These are phyloP conservation scores for Zarea fungicola DNA, from an alignment of 2,329 filamentous ascomycete genomes.

Conservation along the genomic window DNA sequence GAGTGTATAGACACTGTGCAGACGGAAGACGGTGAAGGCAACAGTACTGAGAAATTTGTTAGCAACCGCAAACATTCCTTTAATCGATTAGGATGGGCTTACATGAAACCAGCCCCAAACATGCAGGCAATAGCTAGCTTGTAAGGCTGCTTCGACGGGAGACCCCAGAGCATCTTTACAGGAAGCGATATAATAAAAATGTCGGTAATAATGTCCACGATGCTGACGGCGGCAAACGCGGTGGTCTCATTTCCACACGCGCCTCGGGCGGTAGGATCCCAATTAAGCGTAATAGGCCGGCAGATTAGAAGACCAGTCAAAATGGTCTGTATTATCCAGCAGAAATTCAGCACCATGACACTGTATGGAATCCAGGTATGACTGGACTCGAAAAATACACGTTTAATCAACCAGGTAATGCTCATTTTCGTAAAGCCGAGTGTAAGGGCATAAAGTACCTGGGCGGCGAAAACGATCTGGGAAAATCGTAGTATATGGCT, in stretches of 20 bases:
- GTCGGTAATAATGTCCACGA: slow-evolving; percentile 19
- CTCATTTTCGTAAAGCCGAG: slow-evolving; percentile 19
- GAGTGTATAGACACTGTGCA: slow-evolving; percentile 16
- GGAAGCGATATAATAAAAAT: slow-evolving; percentile 17
- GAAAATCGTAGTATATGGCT: slow-evolving; percentile 5
- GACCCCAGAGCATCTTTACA: slow-evolving; percentile 14
- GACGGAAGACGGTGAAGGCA: slow-evolving; percentile 15
- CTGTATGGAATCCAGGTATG: slow-evolving; percentile 15
- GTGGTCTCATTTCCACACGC: slow-evolving; percentile 16
- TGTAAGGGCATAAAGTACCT: slow-evolving; percentile 17
- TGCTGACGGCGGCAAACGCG: slow-evolving; percentile 16
- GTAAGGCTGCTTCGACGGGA: slow-evolving; percentile 15
- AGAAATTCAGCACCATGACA: slow-evolving; percentile 14
- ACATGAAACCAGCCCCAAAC: slow-evolving; percentile 17
- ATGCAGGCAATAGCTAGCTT: slow-evolving; percentile 17
- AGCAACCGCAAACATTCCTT: neutral
- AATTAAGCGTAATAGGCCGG: slow-evolving; percentile 15
- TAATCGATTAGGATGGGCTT: neutral
- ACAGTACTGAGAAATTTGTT: slow-evolving; percentile 13
- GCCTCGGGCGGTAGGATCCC: slow-evolving; percentile 13
- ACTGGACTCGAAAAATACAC: slow-evolving; percentile 17
- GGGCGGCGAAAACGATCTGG: slow-evolving; percentile 16
- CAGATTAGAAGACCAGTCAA: slow-evolving; percentile 17
- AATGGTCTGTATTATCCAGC: slow-evolving; percentile 19
- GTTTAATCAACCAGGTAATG: slow-evolving; percentile 19